Evolutionary conservation across 2,329 filamentous ascomycete species (phyloP), one percentile per base, ranked within the genome.

Genomic region (Apiospora aurea): DNA sequence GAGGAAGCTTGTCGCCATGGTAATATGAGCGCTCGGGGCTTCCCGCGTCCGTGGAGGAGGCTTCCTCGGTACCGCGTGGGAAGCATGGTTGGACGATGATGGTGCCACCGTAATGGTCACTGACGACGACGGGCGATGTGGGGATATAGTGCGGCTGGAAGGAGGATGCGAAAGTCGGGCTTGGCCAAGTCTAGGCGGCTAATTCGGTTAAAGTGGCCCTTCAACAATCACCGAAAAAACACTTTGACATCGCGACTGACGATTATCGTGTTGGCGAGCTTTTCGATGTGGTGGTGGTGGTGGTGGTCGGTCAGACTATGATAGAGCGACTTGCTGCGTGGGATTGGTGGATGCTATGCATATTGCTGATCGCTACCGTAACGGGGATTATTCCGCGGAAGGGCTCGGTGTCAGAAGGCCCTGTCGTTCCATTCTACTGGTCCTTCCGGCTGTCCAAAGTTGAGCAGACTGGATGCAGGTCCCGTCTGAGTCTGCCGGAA

Each of bases 201-300:
- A 69, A 47, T 69, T 49, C 67, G 67, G 67, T 46, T 69, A 69
- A 69, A 69, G 34, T 69, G 67, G 44, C 67, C 44, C 29, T 49
- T 34, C 44, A 38, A 49, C 24, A 49, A 49, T 69, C 43, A 4
- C 67, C 67, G 43, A 69, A 69, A 69, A 24, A 49, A 26, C 67
- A 38, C 44, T 34, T 49, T 69, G 18, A 44, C 67, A 69, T 69
- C 44, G 44, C 38, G 67, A 46, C 34, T 49, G 67, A 46, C 34
- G 34, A 38, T 5, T 38, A 34, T 49, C 18, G 44, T 49, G 44
- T 34, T 43, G 44, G 34, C 34, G 57, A 64, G 53, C 46, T 34
- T 29, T 61, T n/a, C 7, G 51, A 53, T 7, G 51, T 53, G 51
- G 51, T 53, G 51, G 53, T 57, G 51, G 53, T 57, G 49, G 51